Percentiles rank a stretch among this genome's conserved stretches.
phyloP scores from a whole-genome alignment of 805 yeast species.

The Sugiyamaella lignohabitans region DNA sequence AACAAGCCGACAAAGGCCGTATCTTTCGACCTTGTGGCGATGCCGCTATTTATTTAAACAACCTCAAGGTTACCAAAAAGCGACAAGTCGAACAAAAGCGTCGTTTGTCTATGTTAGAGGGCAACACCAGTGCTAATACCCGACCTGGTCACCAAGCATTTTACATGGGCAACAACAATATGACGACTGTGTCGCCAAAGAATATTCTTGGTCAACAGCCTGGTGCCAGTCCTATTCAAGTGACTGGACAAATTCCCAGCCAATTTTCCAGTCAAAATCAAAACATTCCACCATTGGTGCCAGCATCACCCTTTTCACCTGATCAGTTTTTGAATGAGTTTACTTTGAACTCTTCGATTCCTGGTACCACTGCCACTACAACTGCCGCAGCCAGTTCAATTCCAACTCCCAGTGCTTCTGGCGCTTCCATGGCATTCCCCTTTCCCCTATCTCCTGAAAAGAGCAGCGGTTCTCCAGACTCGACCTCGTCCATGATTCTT shows the following conservation, averaged over 20 bases:
- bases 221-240: too few species aligned
- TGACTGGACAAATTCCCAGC: too few species aligned
- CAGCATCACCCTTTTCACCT: neutral
- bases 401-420: neutral
- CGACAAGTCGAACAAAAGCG: conserved; percentile 19
- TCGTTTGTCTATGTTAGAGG: conserved; percentile 14
- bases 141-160: neutral
- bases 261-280: too few species aligned
- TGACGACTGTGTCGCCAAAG: neutral
- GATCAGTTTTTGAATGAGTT: neutral
- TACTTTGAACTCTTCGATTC: neutral
- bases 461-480: conserved; percentile 7
- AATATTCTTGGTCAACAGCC: neutral
- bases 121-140: neutral
- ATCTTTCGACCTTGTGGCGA: conserved; percentile 29
- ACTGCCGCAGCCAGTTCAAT: neutral
- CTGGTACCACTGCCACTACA: neutral
- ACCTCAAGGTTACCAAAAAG: conserved; percentile 19
- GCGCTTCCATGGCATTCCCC: neutral
- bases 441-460: conserved; percentile 10
- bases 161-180: too few species aligned
- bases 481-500: neutral
- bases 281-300: too few species aligned
- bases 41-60: conserved; percentile 28
- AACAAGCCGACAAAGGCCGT: conserved; percentile 26